phyloP scores from a whole-genome alignment of 805 yeast genomes.

The Soucietia sequanensis region DNA sequence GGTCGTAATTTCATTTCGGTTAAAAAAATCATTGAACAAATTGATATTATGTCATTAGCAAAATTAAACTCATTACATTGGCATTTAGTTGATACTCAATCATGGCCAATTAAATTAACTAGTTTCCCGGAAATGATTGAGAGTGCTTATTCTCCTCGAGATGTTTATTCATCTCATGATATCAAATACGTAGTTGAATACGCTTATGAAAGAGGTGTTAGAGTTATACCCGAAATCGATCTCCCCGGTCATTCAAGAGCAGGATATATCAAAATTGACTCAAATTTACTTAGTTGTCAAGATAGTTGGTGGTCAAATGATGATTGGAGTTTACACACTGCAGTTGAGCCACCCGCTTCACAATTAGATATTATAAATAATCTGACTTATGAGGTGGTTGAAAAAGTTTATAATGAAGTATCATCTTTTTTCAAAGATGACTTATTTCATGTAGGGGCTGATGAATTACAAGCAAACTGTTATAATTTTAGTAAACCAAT shows the following conservation, averaged over 20 bases:
- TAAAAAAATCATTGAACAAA: slow-evolving; percentile 26
- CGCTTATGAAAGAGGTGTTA: slow-evolving; percentile 35
- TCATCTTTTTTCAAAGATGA: slow-evolving; percentile 29
- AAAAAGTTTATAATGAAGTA: slow-evolving; percentile 32
- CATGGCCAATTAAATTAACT: slow-evolving; percentile 37
- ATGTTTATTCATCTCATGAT: slow-evolving; percentile 27
- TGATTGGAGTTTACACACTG: slow-evolving; percentile 16
- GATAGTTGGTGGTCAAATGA: slow-evolving; percentile 25
- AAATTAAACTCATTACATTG: slow-evolving; percentile 42
- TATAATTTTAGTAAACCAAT: slow-evolving; percentile 27
- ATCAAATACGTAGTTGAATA: slow-evolving; percentile 25
- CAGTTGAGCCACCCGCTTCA: slow-evolving; percentile 42
- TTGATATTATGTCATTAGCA: slow-evolving; percentile 36
- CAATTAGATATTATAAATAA: slow-evolving; percentile 35
- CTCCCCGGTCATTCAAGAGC: slow-evolving; percentile 42
- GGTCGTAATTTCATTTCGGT: slow-evolving; percentile 34
- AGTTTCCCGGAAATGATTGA: slow-evolving; percentile 35
- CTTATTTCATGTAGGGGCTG: slow-evolving; percentile 43
- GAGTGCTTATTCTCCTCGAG: slow-evolving; percentile 35
- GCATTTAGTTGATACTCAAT: slow-evolving; percentile 39
- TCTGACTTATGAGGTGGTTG: slow-evolving; percentile 30
- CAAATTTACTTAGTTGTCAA: slow-evolving; percentile 28
- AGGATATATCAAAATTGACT: slow-evolving; percentile 36
- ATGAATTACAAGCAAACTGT: slow-evolving; percentile 35
- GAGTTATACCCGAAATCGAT: slow-evolving; percentile 42